phyloP scores from a whole-genome alignment of 2,329 filamentous ascomycete species.

The Geosmithia morbida region DNA sequence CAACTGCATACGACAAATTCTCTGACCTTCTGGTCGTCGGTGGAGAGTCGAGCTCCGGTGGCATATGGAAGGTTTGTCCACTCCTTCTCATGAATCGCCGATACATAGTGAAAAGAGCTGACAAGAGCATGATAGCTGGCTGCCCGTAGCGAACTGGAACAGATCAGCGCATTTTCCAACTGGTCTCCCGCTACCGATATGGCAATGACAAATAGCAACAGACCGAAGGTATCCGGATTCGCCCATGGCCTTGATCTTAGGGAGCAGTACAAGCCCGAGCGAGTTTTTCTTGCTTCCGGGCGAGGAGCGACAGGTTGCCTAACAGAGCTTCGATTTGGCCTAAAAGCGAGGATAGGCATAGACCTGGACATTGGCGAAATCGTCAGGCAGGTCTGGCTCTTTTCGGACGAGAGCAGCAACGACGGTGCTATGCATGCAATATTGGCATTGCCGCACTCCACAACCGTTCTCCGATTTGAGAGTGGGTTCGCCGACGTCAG shows the following conservation, averaged over 20 bases:
- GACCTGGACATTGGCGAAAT: slow-evolving; percentile 35
- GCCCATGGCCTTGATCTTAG: not conserved
- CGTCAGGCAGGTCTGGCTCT: slow-evolving; percentile 35
- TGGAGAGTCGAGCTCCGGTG: slow-evolving; percentile 65
- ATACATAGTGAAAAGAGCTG: not conserved
- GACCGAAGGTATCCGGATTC: not conserved
- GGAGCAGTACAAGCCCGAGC: slow-evolving; percentile 25
- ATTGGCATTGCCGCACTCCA: slow-evolving; percentile 32
- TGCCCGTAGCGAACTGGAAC: slow-evolving; percentile 34
- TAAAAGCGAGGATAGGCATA: slow-evolving; percentile 52
- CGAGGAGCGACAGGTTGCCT: slow-evolving; percentile 47
- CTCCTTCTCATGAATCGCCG: not conserved
- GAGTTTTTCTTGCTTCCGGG: slow-evolving; percentile 53
- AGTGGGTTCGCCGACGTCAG: slow-evolving; percentile 28
- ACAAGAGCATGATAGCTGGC: slow-evolving; percentile 23
- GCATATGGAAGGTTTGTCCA: slow-evolving; percentile 52
- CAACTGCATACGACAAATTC: slow-evolving; percentile 51
- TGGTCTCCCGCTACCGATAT: slow-evolving; percentile 48
- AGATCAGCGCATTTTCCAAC: slow-evolving; percentile 38
- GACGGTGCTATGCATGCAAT: slow-evolving; percentile 19
- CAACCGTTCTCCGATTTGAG: slow-evolving; percentile 32
- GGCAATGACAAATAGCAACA: slow-evolving; percentile 7
- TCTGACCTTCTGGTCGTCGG: slow-evolving; percentile 70
- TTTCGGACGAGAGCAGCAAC: not conserved
- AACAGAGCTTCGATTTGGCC: slow-evolving; percentile 54